phyloP scores from a whole-genome alignment of 306 rosid species.

The Pueraria montana region DNA sequence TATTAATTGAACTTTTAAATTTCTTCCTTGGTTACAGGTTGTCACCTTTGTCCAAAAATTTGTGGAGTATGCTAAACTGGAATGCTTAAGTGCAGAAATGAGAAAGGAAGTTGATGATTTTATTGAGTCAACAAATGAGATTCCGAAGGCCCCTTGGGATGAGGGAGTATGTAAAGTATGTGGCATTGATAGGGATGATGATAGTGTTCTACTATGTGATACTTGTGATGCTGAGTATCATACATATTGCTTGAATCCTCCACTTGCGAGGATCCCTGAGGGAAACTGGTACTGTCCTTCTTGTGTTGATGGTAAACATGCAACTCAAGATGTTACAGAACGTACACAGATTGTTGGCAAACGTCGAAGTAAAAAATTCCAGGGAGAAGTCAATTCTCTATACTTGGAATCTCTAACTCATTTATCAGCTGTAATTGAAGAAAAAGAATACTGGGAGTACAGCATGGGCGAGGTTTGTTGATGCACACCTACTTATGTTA shows the following conservation, averaged over 20 bases:
- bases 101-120: conserved; percentile 75
- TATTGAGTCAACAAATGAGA: conserved; percentile 67
- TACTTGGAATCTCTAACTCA: conserved; percentile 77
- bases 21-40: conserved; percentile 67
- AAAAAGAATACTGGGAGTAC: conserved; percentile 93
- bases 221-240: conserved; percentile 99
- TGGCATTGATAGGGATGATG: conserved; percentile 98
- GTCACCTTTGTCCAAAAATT: conserved; percentile 66
- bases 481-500: conserved; percentile 38
- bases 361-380: conserved; percentile 66
- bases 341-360: conserved; percentile 53
- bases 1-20: conserved; percentile 33
- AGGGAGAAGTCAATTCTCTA: conserved; percentile 76
- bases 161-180: conserved; percentile 99
- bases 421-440: conserved; percentile 80
- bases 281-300: conserved; percentile 99
- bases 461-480: conserved; percentile 77
- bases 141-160: conserved; percentile 99
- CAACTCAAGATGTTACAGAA: conserved; percentile 64
- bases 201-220: conserved; percentile 95
- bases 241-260: conserved; percentile 98
- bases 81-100: conserved; percentile 67
- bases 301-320: conserved; percentile 72
- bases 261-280: conserved; percentile 97
- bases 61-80: conserved; percentile 69